Conservation (phyloP, 176 grass and related monocot species). For the Sorghum bicolor region Sorghum_bicolor_NCBIv3 NC_012873.2:13313001-13313500, state of each 20-base stretch:
- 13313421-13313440: background rate
- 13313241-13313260: too few relatives aligned
- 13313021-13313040: background rate
- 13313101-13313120: background rate
- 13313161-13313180: background rate
- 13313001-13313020: background rate
- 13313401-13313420: background rate
- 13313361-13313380: background rate
- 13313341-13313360: background rate
- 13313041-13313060: background rate
- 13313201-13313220: background rate
- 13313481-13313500: background rate
- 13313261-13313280: background rate
- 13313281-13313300: background rate
- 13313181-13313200: background rate
- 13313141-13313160: background rate
- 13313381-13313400: background rate
- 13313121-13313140: background rate
- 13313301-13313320: background rate
- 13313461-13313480: background rate
- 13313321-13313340: background rate
- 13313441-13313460: background rate
- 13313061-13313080: slow-evolving; percentile 18
- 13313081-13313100: background rate
- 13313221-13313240: too few relatives aligned